A percentile compares a stretch with the other conserved stretches of the same genome.
These are phyloP conservation scores for Geotrichum fermentans DNA, from an alignment of 1,139 yeast species.

Conservation along the genomic window DNA sequence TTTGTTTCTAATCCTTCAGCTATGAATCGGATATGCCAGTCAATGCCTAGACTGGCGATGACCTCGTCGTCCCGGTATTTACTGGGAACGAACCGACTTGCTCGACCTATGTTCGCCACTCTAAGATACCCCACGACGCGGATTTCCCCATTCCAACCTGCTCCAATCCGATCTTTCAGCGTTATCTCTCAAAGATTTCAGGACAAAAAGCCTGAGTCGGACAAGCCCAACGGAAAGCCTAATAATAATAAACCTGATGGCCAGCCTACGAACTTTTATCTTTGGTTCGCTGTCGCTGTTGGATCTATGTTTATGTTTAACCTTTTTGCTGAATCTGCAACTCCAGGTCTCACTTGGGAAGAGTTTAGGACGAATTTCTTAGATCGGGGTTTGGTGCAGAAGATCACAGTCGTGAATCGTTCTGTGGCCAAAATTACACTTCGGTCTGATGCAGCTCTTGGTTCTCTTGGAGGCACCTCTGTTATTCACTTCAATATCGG, in stretches of 20 bases:
- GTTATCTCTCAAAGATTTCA: neutral
- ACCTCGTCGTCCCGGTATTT: slow-evolving; percentile 4
- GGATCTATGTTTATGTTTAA: slow-evolving; percentile 13
- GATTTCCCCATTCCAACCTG: neutral
- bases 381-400: slow-evolving; percentile 77
- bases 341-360: slow-evolving; percentile 65
- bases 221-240: neutral
- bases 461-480: slow-evolving; percentile 28
- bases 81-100: neutral
- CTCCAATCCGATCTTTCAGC: neutral
- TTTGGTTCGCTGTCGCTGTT: slow-evolving; percentile 7
- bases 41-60: slow-evolving; percentile 8
- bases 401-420: slow-evolving; percentile 70
- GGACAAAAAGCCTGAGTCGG: neutral
- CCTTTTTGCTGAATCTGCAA: slow-evolving; percentile 8
- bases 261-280: slow-evolving; percentile 6
- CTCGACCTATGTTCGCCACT: slow-evolving; percentile 3
- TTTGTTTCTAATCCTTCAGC: neutral
- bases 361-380: slow-evolving; percentile 79
- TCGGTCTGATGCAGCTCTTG: slow-evolving; percentile 23
- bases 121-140: neutral
- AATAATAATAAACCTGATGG: slow-evolving; percentile 1
- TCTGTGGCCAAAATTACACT: slow-evolving; percentile 56
- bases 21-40: slow-evolving; percentile 13
- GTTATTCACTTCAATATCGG: slow-evolving; percentile 68